Percentiles rank a stretch among this genome's conserved stretches.
Evolutionary conservation across 305 asterid genomes (phyloP).

Genomic region (Fraxinus greggii): DNA sequence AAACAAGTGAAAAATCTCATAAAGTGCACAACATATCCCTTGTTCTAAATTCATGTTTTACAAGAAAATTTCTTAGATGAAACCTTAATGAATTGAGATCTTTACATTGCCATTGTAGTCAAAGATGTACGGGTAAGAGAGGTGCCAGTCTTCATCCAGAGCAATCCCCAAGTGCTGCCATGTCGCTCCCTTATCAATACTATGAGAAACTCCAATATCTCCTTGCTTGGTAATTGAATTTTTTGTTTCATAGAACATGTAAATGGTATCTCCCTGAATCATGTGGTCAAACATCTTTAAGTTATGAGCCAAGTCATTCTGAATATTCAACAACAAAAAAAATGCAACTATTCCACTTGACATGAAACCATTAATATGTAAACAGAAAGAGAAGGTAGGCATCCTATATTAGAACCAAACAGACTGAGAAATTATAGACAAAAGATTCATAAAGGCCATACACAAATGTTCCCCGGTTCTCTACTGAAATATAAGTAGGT

Average conservation of each 20-base stretch:
- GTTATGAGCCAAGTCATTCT: neutral
- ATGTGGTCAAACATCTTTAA: constrained; percentile 22
- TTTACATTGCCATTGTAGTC: constrained; percentile 76
- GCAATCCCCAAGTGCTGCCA: constrained; percentile 93
- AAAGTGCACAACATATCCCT: neutral
- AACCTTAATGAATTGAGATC: constrained; percentile 24
- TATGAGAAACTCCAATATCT: constrained; percentile 88
- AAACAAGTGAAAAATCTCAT: neutral
- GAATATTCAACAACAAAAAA: neutral
- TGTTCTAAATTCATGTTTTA: neutral
- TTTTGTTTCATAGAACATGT: constrained; percentile 82
- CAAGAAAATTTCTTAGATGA: neutral
- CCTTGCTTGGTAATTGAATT: constrained; percentile 87
- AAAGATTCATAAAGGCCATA: neutral
- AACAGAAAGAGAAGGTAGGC: neutral
- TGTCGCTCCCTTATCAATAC: constrained; percentile 79
- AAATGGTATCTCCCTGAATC: constrained; percentile 67
- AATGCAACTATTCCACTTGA: neutral
- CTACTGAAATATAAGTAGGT: neutral
- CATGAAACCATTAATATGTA: neutral
- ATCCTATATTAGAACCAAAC: neutral
- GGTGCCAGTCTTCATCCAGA: constrained; percentile 96
- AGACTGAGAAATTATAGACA: neutral
- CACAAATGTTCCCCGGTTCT: neutral
- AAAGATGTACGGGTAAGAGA: constrained; percentile 88